phyloP scores from a whole-genome alignment of 768 basidiomycete genomes.

The Boletellus sp. region DNA sequence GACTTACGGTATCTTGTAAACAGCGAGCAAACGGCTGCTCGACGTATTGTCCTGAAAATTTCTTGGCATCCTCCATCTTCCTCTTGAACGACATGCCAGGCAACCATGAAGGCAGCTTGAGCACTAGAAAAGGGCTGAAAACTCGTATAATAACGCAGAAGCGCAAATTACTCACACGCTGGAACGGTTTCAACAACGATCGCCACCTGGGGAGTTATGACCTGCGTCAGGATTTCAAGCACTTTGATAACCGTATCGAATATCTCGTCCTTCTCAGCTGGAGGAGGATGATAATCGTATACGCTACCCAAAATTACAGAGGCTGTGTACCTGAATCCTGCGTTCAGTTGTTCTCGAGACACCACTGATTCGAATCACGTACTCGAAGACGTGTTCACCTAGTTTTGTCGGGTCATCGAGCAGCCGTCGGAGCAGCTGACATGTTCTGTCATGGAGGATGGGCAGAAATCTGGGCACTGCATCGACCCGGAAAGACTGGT shows the following conservation, averaged over 20 bases:
- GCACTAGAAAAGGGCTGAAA: not conserved
- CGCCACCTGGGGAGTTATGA: not conserved
- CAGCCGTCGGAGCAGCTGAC: constrained; percentile 2
- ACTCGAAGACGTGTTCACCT: constrained; percentile 6
- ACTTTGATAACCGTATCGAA: not conserved
- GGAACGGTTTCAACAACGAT: not conserved
- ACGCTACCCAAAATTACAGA: constrained; percentile 2
- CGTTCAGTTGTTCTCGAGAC: not conserved
- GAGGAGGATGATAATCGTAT: constrained; percentile 1
- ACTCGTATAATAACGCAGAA: not conserved
- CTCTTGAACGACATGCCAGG: constrained; percentile 9
- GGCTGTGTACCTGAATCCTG: not conserved
- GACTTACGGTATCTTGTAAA: constrained; percentile 1
- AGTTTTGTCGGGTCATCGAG: not conserved
- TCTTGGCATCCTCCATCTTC: not conserved
- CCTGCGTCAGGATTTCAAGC: not conserved
- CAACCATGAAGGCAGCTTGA: constrained; percentile 5
- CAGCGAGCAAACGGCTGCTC: not conserved
- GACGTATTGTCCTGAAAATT: not conserved
- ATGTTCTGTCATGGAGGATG: not conserved
- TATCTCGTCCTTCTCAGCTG: constrained; percentile 5
- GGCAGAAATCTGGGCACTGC: not conserved
- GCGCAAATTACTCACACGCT: not conserved
- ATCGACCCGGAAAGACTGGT: constrained; percentile 3
- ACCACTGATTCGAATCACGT: not conserved